These are phyloP conservation scores for Eutypa lata DNA, from an alignment of 2,329 filamentous ascomycete species.

Conservation along the genomic window DNA sequence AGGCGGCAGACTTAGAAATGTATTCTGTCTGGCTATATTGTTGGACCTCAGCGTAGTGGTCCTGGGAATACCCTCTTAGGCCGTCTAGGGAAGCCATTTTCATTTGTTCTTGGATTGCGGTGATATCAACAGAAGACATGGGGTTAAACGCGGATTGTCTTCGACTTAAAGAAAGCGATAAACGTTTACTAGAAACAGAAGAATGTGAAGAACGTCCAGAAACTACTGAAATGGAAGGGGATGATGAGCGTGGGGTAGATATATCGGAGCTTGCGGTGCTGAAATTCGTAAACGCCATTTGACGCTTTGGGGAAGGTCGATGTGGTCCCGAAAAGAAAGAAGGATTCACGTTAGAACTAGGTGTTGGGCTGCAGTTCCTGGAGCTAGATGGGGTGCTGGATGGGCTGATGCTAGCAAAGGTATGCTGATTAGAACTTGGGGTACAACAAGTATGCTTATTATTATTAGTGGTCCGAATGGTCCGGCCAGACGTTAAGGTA, in stretches of 20 bases:
- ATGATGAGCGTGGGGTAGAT: constrained; percentile 53
- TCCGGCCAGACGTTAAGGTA: constrained; percentile 10
- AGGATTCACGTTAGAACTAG: constrained; percentile 16
- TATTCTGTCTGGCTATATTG: constrained; percentile 55
- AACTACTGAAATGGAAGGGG: constrained; percentile 45
- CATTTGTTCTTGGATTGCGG: constrained; percentile 57
- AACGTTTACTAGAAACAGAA: constrained; percentile 49
- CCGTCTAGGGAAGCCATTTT: constrained; percentile 59
- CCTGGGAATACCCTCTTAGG: constrained; percentile 57
- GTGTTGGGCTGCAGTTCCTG: constrained; percentile 14
- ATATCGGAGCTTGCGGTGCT: constrained; percentile 49
- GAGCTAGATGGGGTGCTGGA: constrained; percentile 11
- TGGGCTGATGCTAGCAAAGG: constrained; percentile 9
- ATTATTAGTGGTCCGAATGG: neutral
- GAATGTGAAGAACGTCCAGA: constrained; percentile 48
- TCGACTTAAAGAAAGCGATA: constrained; percentile 47
- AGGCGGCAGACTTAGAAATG: constrained; percentile 46
- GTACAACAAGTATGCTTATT: neutral
- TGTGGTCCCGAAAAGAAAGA: constrained; percentile 19
- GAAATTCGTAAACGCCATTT: constrained; percentile 43
- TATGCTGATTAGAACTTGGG: neutral
- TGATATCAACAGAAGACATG: constrained; percentile 54
- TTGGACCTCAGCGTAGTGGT: constrained; percentile 53
- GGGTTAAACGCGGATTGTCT: constrained; percentile 52
- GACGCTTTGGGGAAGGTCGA: constrained; percentile 21